A percentile compares a stretch with the other conserved stretches of the same genome.
Evolutionary conservation across 257 asterid genomes (phyloP).

Genomic region (Solanum peruvianum): DNA sequence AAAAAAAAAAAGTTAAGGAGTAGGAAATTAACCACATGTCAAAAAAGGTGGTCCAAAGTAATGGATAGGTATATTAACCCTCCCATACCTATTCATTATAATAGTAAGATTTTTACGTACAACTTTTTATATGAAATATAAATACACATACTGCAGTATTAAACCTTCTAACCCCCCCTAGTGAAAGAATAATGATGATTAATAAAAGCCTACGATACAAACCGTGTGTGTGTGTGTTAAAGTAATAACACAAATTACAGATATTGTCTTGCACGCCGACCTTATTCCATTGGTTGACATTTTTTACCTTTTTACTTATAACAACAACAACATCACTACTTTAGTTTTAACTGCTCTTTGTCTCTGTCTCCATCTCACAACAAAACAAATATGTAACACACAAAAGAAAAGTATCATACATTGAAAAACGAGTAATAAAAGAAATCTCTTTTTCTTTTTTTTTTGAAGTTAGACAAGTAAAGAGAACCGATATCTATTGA

Average conservation of each 20-base stretch:
- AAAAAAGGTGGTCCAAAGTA: background rate
- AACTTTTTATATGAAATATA: background rate
- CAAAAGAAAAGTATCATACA: background rate
- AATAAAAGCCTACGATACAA: background rate
- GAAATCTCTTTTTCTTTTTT: no score
- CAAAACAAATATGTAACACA: background rate
- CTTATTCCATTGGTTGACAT: background rate
- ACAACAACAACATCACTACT: background rate
- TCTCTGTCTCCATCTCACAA: background rate
- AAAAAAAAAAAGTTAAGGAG: no score
- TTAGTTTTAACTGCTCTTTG: background rate
- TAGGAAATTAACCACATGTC: background rate
- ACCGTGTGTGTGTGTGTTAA: conserved; percentile 5
- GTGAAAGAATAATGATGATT: background rate
- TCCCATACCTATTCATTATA: background rate
- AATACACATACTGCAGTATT: background rate
- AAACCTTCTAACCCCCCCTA: background rate
- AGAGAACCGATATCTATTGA: no score
- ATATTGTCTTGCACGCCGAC: conserved; percentile 14
- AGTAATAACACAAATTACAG: conserved; percentile 9
- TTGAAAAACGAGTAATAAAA: background rate
- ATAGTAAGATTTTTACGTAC: background rate
- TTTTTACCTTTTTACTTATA: background rate
- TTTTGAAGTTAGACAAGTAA: background rate
- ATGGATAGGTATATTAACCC: background rate